Conservation (phyloP, 73 alveolate species). For the Tetrahymena elliotti region DNA sequence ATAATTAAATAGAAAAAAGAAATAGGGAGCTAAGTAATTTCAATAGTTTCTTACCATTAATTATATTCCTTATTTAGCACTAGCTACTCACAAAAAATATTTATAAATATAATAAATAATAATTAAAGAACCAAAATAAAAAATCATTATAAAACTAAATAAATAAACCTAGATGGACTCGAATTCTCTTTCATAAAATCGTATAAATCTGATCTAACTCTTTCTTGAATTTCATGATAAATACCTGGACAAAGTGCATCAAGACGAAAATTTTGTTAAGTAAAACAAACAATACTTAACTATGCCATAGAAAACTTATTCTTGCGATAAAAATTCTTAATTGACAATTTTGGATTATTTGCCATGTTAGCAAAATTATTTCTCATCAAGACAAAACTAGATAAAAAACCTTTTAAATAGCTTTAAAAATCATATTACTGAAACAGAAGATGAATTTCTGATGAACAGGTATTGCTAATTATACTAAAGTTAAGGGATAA, state of each 20-base stretch:
- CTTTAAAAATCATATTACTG: background rate
- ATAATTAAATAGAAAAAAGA: background rate
- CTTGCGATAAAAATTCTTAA: background rate
- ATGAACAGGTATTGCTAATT: background rate
- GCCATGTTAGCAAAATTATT: background rate
- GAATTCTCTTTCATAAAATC: background rate
- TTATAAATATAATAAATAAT: no score
- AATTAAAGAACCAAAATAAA: background rate
- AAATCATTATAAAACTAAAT: background rate
- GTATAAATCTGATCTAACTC: background rate
- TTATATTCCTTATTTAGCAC: no score
- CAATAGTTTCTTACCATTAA: background rate
- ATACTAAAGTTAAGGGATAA: background rate
- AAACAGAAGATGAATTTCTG: background rate
- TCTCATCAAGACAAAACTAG: background rate
- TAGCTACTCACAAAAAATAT: background rate
- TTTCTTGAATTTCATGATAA: background rate
- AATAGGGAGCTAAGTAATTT: background rate
- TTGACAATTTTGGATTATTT: background rate
- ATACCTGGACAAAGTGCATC: no score
- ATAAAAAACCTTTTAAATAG: background rate
- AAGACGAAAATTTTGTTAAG: background rate
- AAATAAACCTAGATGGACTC: background rate
- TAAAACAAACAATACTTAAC: no score
- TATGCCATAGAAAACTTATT: background rate